A percentile compares a stretch with the other conserved stretches of the same genome.
Conservation (phyloP, 164 flowering plant genomes). For the Aristolochia fimbriata region DNA sequence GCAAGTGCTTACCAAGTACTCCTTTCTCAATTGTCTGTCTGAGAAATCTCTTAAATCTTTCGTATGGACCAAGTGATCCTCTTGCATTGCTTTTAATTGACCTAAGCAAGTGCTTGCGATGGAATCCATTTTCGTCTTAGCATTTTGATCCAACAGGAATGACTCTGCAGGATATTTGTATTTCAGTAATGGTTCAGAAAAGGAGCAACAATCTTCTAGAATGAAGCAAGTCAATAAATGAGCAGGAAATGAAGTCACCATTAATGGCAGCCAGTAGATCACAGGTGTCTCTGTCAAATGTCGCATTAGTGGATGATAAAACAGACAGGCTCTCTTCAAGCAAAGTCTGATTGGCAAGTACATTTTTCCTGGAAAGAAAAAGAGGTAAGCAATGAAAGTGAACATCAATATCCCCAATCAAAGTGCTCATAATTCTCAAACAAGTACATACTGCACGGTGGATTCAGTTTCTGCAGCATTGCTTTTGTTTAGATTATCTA, state of each 20-base stretch:
- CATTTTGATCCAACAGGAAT: constrained; percentile 36
- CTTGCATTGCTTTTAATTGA: constrained; percentile 32
- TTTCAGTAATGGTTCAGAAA: neutral
- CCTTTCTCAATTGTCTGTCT: constrained; percentile 43
- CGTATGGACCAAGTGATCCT: constrained; percentile 30
- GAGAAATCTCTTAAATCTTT: constrained; percentile 33
- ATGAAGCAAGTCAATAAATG: neutral
- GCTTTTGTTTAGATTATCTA: constrained; percentile 21
- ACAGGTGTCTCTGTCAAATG: constrained; percentile 21
- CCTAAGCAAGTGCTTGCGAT: constrained; percentile 28
- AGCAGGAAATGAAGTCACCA: constrained; percentile 24
- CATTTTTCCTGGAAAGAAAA: constrained; percentile 27
- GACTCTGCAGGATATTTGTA: constrained; percentile 36
- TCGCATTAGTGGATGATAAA: constrained; percentile 23
- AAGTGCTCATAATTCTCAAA: neutral
- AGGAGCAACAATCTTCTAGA: neutral
- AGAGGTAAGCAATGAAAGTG: neutral
- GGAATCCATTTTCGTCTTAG: constrained; percentile 34
- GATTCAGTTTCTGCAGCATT: constrained; percentile 28
- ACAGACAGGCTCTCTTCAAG: constrained; percentile 27
- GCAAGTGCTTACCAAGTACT: constrained; percentile 43
- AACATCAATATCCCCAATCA: neutral
- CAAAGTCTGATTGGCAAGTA: constrained; percentile 18
- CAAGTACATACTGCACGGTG: constrained; percentile 30
- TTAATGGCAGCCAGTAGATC: constrained; percentile 28